Percentiles rank a stretch among this genome's conserved stretches.
Conservation (phyloP, 768 basidiomycete species). For the Steccherinum ochraceum region DNA sequence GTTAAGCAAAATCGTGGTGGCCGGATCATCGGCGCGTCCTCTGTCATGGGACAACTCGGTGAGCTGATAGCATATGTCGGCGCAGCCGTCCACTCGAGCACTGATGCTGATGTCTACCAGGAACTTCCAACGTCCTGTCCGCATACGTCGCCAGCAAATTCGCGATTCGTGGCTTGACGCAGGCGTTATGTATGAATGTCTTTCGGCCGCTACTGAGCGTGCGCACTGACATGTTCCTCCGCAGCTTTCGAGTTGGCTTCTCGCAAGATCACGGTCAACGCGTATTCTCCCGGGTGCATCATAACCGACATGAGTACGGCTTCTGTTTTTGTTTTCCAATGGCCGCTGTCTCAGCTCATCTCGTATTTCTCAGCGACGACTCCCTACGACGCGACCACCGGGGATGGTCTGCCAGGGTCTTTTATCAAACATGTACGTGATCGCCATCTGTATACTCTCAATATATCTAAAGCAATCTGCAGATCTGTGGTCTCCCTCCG, state of each 20-base stretch:
- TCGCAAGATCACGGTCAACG: constrained; percentile 21
- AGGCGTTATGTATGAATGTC: constrained; percentile 12
- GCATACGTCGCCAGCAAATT: constrained; percentile 21
- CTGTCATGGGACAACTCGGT: constrained; percentile 13
- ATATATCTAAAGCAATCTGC: not conserved
- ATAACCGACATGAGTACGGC: constrained; percentile 7
- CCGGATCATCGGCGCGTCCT: constrained; percentile 27
- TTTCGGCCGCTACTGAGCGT: not conserved
- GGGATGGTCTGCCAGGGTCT: not conserved
- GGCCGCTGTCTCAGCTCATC: too few species aligned
- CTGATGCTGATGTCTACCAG: not conserved
- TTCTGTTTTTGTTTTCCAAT: too few species aligned
- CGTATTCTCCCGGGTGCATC: constrained; percentile 21
- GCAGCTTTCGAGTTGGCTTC: constrained; percentile 17
- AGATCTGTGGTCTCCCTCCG: not conserved
- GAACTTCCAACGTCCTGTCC: not conserved
- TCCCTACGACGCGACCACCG: too few species aligned
- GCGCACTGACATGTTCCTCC: not conserved
- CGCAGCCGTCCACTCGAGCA: not conserved
- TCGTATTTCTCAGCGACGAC: too few species aligned
- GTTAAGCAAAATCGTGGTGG: constrained; percentile 33
- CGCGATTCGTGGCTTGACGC: constrained; percentile 20
- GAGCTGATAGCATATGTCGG: not conserved
- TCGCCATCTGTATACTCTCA: too few species aligned
- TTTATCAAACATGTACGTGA: not conserved